A percentile compares a stretch with the other conserved stretches of the same genome.
phyloP scores from a whole-genome alignment of 345 rosid genomes.

The Ceriops zippeliana region DNA sequence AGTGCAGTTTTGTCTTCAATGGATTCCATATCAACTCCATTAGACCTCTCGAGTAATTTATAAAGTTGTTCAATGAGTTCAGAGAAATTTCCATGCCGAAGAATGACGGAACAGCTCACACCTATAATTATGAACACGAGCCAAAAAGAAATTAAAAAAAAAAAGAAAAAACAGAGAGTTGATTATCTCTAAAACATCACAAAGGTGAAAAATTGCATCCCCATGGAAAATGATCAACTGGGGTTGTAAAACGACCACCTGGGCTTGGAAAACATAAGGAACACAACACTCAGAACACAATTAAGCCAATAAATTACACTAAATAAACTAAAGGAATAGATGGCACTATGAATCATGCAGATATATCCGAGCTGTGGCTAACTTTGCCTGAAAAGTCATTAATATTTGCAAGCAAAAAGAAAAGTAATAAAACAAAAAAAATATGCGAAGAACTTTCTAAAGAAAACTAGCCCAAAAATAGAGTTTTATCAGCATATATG shows the following conservation, averaged over 20 bases:
- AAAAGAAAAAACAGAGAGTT: neutral
- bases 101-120: conserved; percentile 64
- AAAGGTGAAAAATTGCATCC: no score
- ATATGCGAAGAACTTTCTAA: no score
- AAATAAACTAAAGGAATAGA: no score
- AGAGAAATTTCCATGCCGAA: conserved; percentile 68
- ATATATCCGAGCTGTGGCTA: no score
- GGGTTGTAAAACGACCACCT: no score
- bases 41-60: conserved; percentile 67
- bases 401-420: neutral
- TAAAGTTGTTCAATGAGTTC: conserved; percentile 80
- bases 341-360: no score
- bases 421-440: neutral
- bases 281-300: no score
- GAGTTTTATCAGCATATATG: no score
- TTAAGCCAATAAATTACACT: no score
- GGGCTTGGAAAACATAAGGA: no score
- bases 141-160: neutral
- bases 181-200: neutral
- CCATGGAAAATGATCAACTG: no score
- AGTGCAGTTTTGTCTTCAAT: conserved; percentile 55
- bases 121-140: conserved; percentile 36
- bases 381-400: neutral
- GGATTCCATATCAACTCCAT: conserved; percentile 50
- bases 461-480: no score